These are phyloP conservation scores for Glaciozyma martinii DNA, from an alignment of 768 basidiomycete species.

Conservation along the genomic window DNA sequence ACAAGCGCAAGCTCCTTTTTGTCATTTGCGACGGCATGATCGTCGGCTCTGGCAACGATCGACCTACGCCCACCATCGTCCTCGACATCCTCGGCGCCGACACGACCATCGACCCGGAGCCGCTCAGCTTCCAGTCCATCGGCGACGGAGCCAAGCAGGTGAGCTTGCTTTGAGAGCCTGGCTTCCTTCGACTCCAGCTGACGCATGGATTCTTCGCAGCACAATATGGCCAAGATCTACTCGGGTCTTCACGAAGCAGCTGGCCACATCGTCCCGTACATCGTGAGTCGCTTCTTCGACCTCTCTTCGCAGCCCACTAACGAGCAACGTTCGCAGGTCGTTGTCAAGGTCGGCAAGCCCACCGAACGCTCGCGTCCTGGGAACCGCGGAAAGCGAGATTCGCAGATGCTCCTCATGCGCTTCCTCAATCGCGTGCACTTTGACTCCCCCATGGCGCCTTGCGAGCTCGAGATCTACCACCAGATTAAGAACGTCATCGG, in stretches of 20 bases:
- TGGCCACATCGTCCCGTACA: slow-evolving; percentile 91
- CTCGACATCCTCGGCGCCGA: slow-evolving; percentile 93
- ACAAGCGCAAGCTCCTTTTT: slow-evolving; percentile 89
- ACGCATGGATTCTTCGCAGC: neutral
- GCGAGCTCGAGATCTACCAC: slow-evolving; percentile 97
- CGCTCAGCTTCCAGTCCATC: slow-evolving; percentile 83
- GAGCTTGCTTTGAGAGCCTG: slow-evolving; percentile 47
- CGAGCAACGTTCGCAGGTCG: slow-evolving; percentile 25
- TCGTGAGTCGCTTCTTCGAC: slow-evolving; percentile 45
- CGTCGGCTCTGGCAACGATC: slow-evolving; percentile 91
- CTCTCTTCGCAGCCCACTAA: neutral
- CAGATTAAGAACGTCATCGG: slow-evolving; percentile 99
- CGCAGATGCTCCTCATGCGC: slow-evolving; percentile 91
- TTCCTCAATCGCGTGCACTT: slow-evolving; percentile 99
- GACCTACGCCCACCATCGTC: slow-evolving; percentile 90
- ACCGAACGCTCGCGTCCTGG: slow-evolving; percentile 87
- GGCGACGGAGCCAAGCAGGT: slow-evolving; percentile 84
- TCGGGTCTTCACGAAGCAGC: slow-evolving; percentile 88
- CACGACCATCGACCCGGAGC: slow-evolving; percentile 85
- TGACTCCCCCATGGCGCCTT: slow-evolving; percentile 87
- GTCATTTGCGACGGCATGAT: slow-evolving; percentile 98
- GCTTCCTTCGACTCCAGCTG: neutral
- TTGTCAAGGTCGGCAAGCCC: slow-evolving; percentile 91
- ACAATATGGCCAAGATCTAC: slow-evolving; percentile 78
- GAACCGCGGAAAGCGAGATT: slow-evolving; percentile 96